Evolutionary conservation across 2,329 filamentous ascomycete species (phyloP).

Genomic region (Pyrenophora seminiperda): DNA sequence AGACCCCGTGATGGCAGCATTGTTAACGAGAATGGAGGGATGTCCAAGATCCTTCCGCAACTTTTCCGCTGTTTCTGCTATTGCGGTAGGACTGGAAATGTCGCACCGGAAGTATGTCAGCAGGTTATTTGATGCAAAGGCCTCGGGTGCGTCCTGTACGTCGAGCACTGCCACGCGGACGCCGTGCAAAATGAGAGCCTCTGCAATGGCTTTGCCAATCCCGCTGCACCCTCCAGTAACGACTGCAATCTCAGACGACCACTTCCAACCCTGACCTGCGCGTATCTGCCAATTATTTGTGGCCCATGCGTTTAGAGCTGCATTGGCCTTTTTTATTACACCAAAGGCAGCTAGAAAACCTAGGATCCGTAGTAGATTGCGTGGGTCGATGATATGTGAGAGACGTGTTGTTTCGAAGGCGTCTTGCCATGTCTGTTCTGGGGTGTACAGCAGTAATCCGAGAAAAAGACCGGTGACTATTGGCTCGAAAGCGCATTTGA

Average conservation of each 20-base stretch:
- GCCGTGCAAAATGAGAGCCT: constrained; percentile 12
- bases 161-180: constrained; percentile 23
- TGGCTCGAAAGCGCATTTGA: constrained; percentile 2
- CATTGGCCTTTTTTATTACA: constrained; percentile 1
- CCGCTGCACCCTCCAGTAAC: constrained; percentile 25
- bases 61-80: constrained; percentile 13
- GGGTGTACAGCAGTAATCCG: constrained; percentile 3
- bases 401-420: neutral
- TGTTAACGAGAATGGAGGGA: constrained; percentile 31
- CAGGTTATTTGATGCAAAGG: constrained; percentile 13
- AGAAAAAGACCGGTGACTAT: constrained; percentile 4
- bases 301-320: constrained; percentile 9
- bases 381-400: neutral
- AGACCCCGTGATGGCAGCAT: constrained; percentile 23
- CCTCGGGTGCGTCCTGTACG: constrained; percentile 10
- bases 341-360: constrained; percentile 3
- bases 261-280: constrained; percentile 17
- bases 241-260: constrained; percentile 21
- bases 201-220: constrained; percentile 21
- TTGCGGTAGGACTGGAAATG: constrained; percentile 13
- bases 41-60: constrained; percentile 18
- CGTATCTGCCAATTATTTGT: constrained; percentile 11
- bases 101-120: constrained; percentile 25
- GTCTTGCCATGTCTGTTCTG: neutral
- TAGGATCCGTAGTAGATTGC: neutral